A percentile compares a stretch with the other conserved stretches of the same genome.
Evolutionary conservation across 2,329 filamentous ascomycete species (phyloP).

Genomic region (Colletotrichum abscissum): DNA sequence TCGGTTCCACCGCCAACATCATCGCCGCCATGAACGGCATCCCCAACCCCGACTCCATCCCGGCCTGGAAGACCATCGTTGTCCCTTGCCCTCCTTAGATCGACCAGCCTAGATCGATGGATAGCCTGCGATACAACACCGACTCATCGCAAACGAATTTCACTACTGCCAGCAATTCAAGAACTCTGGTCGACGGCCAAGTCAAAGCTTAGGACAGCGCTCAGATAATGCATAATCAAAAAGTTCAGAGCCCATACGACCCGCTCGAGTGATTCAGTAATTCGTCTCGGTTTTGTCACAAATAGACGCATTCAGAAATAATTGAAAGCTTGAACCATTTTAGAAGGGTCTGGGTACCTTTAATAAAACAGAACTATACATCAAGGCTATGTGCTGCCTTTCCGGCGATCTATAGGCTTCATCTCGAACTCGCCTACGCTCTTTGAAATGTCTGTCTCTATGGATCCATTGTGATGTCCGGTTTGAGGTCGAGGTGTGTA

Average conservation of each 20-base stretch:
- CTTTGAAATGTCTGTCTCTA: background rate
- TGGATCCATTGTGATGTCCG: background rate
- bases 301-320: too few relatives aligned
- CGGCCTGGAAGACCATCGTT: background rate
- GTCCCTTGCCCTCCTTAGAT: background rate
- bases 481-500: background rate
- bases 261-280: too few relatives aligned
- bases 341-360: too few relatives aligned
- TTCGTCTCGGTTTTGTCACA: too few relatives aligned
- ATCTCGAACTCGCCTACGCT: background rate
- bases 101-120: too few relatives aligned
- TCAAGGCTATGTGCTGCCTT: too few relatives aligned
- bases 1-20: background rate
- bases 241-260: background rate
- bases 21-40: background rate
- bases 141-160: background rate
- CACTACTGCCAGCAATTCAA: background rate
- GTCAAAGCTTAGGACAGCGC: background rate
- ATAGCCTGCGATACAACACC: background rate
- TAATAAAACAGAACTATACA: too few relatives aligned
- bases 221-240: background rate
- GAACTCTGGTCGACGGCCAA: background rate
- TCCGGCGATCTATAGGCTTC: background rate
- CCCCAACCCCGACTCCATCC: background rate
- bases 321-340: too few relatives aligned